Conservation (phyloP, 148 eudicot genomes). For the Selenicereus undatus region DNA sequence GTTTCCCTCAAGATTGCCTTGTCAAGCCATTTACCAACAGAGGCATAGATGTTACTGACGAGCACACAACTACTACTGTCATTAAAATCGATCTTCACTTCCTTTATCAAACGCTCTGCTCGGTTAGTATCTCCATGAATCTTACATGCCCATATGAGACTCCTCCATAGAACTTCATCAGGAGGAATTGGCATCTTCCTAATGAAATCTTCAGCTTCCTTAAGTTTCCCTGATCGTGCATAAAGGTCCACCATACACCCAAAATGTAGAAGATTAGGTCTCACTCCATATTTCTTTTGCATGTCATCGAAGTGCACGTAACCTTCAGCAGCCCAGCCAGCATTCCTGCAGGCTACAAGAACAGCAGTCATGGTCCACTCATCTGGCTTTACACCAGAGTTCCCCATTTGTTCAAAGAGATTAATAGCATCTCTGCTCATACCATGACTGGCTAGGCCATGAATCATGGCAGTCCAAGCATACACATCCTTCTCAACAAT, state of each 20-base stretch:
- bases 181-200: slow-evolving; percentile 35
- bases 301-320: slow-evolving; percentile 26
- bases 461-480: slow-evolving; percentile 51
- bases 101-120: slow-evolving; percentile 40
- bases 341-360: slow-evolving; percentile 48
- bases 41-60: slow-evolving; percentile 42
- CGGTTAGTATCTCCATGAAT: slow-evolving; percentile 44
- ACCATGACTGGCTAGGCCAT: slow-evolving; percentile 51
- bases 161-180: slow-evolving; percentile 45
- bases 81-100: slow-evolving; percentile 23
- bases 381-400: slow-evolving; percentile 38
- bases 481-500: slow-evolving; percentile 29
- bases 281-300: slow-evolving; percentile 29
- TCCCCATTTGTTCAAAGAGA: slow-evolving; percentile 34
- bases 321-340: slow-evolving; percentile 39
- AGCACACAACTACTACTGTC: slow-evolving; percentile 40
- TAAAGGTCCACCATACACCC: slow-evolving; percentile 50
- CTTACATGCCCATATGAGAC: slow-evolving; percentile 46
- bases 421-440: slow-evolving; percentile 30
- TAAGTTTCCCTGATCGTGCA: slow-evolving; percentile 40
- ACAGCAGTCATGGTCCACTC: slow-evolving; percentile 47
- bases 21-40: slow-evolving; percentile 44
- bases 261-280: slow-evolving; percentile 44
- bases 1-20: slow-evolving; percentile 36
- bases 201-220: slow-evolving; percentile 46